Base-by-base conservation (phyloP, 495 filamentous ascomycete genomes). In the Chaetomium fimeti region DNA sequence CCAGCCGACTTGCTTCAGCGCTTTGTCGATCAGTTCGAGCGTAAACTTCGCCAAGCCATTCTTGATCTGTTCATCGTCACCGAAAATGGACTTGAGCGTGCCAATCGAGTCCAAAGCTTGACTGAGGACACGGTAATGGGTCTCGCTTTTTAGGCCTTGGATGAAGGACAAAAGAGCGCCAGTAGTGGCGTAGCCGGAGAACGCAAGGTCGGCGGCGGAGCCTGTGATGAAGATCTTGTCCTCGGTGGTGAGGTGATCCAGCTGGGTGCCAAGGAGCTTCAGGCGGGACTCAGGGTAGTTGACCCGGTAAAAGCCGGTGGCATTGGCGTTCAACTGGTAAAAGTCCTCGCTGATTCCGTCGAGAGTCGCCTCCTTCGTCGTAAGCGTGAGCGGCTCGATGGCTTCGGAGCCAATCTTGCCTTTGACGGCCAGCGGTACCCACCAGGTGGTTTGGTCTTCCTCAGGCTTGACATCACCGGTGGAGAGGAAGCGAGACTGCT, bases 371-470 rank as follows among this genome's bases (percentile, higher is more conserved):
- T 88, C 81, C 74, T 90, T 97, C 27, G 82, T 77, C 0, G 87
- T 89, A n/a, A 98, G 82, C 58, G 91, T 87, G 13, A 82, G 73
- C 13, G 72, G 70, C 61, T 78, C 72, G 38, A 82, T 69, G 18
- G 78, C 79, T 61, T 81, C 61, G 9, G 82, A 77, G n/a, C 80
- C 81, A 24, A 79, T 72, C 65, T 87, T 82, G 57, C 84, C 81
- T 70, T 87, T 88, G 51, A 98, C 79, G 25, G 88, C 88, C 16
- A 98, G 82, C 20, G 94, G 94, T 68, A 97, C 85, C 93, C 94
- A 97, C 94, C 94, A 98, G n/a, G 83, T 86, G 2, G 91, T 96
- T 72, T 89, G 75, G 74, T 98, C 92, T 59, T 98, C 94, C 62
- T 89, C 87, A 2, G 87, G 81, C 71, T 86, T 88, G 51, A 89